Base-by-base conservation (phyloP, 257 asterid genomes). In the Gardenia jasminoides region DNA sequence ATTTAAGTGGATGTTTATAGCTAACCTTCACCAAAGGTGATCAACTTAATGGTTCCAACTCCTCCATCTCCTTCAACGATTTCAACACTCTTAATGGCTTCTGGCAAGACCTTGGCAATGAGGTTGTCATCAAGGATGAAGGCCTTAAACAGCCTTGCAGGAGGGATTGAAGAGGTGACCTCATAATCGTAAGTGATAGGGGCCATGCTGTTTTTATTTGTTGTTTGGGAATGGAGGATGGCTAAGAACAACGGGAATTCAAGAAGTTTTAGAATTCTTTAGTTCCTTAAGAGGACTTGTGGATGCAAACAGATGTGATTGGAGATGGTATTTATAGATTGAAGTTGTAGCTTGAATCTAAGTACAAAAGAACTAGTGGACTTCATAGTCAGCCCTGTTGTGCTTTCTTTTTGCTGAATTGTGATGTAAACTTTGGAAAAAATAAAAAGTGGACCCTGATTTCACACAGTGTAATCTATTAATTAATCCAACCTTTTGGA, bases 41-140 rank as follows among this genome's bases (percentile, higher is more conserved):
- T 43, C 28, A 80, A 64, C 70, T 85, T 89, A 71, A 87, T 22
- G 61, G 91, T 82, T 11, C 92, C 94, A 33, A 66, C 84, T 0
- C 90, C 88, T 1, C 93, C 94, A 6, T 87, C 83, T 17, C 95
- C 95, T 54, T 90, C 77, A 0, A 86, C 78, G 83, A 26, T 86
- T 76, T 90, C 86, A 47, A 82, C 76, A 39, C 83, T 82, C 78
- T 87, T 85, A 75, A 90, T 46, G 16, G 85, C 89, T n/a, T 82
- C 79, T 3, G 92, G 93, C 70, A 84, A 6, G 44, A 83, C 74
- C 72, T 83, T 86, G 7, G 85, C 87, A 70, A 91, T 68, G 33
- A 89, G 84, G 76, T 79, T 84, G 81, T 88, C 87, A 61, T 91
- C 93, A 48, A 86, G 87, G 80, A 85, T 33, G 71, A 81, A 75